A percentile compares a stretch with the other conserved stretches of the same genome.
Conservation (phyloP, 345 rosid species). For the Rhizophora mangle region DNA sequence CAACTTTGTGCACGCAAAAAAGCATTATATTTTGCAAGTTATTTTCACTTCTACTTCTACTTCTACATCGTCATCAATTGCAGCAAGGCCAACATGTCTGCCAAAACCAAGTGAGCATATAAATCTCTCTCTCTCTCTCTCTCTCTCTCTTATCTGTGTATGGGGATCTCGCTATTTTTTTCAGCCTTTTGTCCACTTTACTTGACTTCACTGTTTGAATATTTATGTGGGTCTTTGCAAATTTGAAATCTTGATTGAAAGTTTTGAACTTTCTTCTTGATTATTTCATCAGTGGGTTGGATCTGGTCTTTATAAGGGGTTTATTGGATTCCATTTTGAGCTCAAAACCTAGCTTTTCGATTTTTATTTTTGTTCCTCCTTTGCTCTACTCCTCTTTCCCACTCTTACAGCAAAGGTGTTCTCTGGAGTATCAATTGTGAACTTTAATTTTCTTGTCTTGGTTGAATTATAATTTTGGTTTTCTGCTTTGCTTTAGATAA, state of each 20-base stretch:
- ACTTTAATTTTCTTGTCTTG: neutral
- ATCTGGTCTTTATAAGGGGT: conserved; percentile 16
- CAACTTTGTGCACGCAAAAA: neutral
- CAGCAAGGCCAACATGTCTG: conserved; percentile 36
- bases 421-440: no score
- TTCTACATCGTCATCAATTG: conserved; percentile 9
- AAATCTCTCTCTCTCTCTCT: neutral
- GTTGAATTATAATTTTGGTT: neutral
- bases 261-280: conserved; percentile 6
- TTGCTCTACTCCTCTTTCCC: conserved; percentile 11
- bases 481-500: conserved; percentile 8
- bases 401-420: neutral
- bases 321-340: neutral
- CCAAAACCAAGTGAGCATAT: conserved; percentile 57
- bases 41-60: conserved; percentile 10
- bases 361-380: conserved; percentile 16
- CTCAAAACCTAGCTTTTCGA: neutral
- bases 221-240: conserved; percentile 6
- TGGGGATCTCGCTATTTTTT: neutral
- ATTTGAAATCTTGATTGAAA: conserved; percentile 10
- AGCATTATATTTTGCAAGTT: neutral
- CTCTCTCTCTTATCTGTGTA: conserved; percentile 25
- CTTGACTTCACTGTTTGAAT: neutral
- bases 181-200: neutral
- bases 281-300: conserved; percentile 4